phyloP scores from a whole-genome alignment of 129 eudicot species.

The Mikania micrantha region DNA sequence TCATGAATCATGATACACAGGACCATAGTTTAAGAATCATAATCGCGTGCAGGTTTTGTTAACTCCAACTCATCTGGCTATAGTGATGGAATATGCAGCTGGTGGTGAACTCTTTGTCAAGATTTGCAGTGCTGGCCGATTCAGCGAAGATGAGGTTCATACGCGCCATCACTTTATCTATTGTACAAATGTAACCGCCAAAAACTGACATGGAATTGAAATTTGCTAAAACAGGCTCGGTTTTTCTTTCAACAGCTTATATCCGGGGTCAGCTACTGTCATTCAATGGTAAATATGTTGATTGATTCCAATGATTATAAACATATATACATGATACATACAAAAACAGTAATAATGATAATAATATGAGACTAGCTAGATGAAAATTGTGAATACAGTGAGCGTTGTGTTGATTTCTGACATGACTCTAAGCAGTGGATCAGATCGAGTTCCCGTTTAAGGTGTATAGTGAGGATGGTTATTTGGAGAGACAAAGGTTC shows the following conservation, averaged over 20 bases:
- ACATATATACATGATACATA: too few species aligned
- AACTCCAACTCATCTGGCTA: slow-evolving; percentile 64
- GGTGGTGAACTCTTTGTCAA: slow-evolving; percentile 67
- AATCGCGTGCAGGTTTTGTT: slow-evolving; percentile 41
- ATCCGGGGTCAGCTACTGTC: slow-evolving; percentile 90
- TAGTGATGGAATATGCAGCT: slow-evolving; percentile 78
- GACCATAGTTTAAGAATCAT: not conserved
- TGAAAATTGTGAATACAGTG: too few species aligned
- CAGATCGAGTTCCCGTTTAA: too few species aligned
- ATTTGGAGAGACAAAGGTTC: too few species aligned
- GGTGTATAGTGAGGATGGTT: too few species aligned
- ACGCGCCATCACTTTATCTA: not conserved
- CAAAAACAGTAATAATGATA: too few species aligned
- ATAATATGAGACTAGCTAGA: too few species aligned
- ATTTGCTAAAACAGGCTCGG: slow-evolving; percentile 51
- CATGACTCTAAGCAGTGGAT: too few species aligned
- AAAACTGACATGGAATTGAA: slow-evolving; percentile 28
- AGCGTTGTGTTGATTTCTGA: too few species aligned
- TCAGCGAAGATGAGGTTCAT: slow-evolving; percentile 69
- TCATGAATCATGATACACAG: not conserved
- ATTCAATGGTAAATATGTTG: slow-evolving; percentile 82
- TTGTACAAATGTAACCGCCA: not conserved
- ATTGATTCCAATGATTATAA: too few species aligned
- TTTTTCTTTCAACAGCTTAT: slow-evolving; percentile 88
- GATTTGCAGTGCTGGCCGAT: slow-evolving; percentile 69